Evolutionary conservation across 73 alveolate genomes (phyloP).

Genomic region (Effrenium voratum): DNA sequence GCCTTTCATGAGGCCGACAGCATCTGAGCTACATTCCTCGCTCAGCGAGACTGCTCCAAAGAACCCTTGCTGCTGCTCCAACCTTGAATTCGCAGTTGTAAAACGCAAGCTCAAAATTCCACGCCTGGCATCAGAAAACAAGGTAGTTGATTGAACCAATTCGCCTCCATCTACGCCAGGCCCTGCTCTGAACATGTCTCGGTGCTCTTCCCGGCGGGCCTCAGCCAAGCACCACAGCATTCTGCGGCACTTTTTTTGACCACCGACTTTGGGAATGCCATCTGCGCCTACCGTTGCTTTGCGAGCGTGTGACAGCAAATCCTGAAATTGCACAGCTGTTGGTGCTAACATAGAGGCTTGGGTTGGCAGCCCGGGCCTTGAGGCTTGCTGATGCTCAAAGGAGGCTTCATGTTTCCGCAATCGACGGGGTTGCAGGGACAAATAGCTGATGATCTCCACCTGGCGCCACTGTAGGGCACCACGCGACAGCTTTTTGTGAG

Average conservation of each 20-base stretch:
- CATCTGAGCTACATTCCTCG: not conserved
- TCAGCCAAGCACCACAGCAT: constrained; percentile 62
- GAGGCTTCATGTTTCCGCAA: not conserved
- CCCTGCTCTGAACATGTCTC: not conserved
- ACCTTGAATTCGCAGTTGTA: not conserved
- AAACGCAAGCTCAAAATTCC: not conserved
- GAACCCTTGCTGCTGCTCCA: not conserved
- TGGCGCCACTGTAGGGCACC: not conserved
- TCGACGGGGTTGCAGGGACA: not conserved
- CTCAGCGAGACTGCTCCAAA: not conserved
- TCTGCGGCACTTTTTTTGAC: constrained; percentile 41
- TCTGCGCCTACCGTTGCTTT: not conserved
- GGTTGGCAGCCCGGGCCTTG: not conserved
- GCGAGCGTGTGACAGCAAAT: not conserved
- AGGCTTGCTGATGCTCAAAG: not conserved
- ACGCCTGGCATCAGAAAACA: not conserved
- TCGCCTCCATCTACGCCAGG: not conserved
- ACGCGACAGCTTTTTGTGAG: not conserved
- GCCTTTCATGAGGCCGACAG: not conserved
- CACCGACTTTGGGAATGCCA: not conserved
- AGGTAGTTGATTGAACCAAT: not conserved
- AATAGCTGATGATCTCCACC: not conserved
- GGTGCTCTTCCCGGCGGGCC: not conserved
- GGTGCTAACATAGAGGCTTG: not conserved
- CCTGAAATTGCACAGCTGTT: not conserved